Evolutionary conservation across 1,284 basidiomycete species (phyloP), one percentile per base, ranked within the genome.

Genomic region (Athelia sp.): DNA sequence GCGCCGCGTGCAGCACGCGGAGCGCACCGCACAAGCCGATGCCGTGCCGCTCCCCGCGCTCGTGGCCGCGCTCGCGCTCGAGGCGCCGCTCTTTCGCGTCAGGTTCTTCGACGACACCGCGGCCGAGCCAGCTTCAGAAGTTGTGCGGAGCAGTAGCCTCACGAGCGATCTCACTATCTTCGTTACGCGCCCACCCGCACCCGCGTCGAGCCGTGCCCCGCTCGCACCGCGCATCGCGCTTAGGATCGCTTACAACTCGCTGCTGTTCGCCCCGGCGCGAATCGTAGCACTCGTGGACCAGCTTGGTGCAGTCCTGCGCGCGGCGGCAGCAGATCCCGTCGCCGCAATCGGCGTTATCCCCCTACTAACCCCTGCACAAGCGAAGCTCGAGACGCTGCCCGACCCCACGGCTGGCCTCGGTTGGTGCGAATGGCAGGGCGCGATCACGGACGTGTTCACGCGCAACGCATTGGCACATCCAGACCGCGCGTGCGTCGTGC

Each of bases 351-450:
- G 91, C 44, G 79, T 89, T 14, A 79, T 96, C 43, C 84, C 91
- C 1, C 69, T 97, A n/a, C 69, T 93, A 43, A 93, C 93, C 1
- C 74, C 82, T 2, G 66, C 71, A 8, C 93, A 98, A 68, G 76
- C 78, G 49, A 68, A 70, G 2, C 74, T 78, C 45, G n/a, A 13
- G 26, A 13, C 13, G 13, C 76, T 99, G 14, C 97, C 97, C 0
- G 79, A 93, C 62, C 94, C 97, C 2, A 84, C 81, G 14, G 87
- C 82, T 10, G 90, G 99, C 65, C 80, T 99, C 36, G 84, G 98
- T 62, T 99, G 96, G 94, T 97, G 93, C 66, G 94, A 89, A 49
- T 99, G 86, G 81, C 93, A 93, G 63, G 97, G 97, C 34, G 91
- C 97, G 18, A 93, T 98, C 64, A 91, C 97, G 34, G 90, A 97